A percentile compares a stretch with the other conserved stretches of the same genome.
These are phyloP conservation scores for Hypoxylon sp. DNA, from an alignment of 2,329 filamentous ascomycete species.

Conservation along the genomic window DNA sequence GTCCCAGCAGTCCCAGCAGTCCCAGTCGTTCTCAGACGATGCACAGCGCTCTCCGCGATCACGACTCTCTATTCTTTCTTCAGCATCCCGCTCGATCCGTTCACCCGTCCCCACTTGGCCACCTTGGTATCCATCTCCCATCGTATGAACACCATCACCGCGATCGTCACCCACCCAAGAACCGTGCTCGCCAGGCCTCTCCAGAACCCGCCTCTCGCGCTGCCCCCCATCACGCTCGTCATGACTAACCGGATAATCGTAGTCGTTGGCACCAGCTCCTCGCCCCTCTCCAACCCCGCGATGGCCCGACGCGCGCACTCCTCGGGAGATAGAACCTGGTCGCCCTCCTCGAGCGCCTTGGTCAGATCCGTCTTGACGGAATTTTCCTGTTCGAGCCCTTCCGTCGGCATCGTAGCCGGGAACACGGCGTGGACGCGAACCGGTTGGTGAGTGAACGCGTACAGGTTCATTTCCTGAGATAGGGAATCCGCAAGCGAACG, in stretches of 20 bases:
- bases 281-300: slow-evolving; percentile 71
- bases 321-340: slow-evolving; percentile 62
- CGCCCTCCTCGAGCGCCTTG: slow-evolving; percentile 57
- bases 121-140: slow-evolving; percentile 59
- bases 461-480: slow-evolving; percentile 68
- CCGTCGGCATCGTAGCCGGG: slow-evolving; percentile 75
- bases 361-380: slow-evolving; percentile 57
- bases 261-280: slow-evolving; percentile 74
- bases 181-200: slow-evolving; percentile 54
- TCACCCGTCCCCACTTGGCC: slow-evolving; percentile 52
- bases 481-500: slow-evolving; percentile 75
- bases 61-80: slow-evolving; percentile 25
- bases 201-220: slow-evolving; percentile 52
- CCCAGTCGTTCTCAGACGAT: slow-evolving; percentile 12
- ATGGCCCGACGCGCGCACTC: slow-evolving; percentile 73
- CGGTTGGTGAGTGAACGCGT: slow-evolving; percentile 49
- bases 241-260: slow-evolving; percentile 72
- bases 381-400: slow-evolving; percentile 63
- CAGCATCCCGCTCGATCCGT: slow-evolving; percentile 48
- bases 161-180: slow-evolving; percentile 54
- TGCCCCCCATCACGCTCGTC: slow-evolving; percentile 56
- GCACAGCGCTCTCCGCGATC: not conserved
- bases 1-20: too few relatives aligned
- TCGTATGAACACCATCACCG: slow-evolving; percentile 58
- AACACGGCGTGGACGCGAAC: slow-evolving; percentile 75